Conservation (phyloP, 305 asterid genomes). For the Ajuga reptans region DNA sequence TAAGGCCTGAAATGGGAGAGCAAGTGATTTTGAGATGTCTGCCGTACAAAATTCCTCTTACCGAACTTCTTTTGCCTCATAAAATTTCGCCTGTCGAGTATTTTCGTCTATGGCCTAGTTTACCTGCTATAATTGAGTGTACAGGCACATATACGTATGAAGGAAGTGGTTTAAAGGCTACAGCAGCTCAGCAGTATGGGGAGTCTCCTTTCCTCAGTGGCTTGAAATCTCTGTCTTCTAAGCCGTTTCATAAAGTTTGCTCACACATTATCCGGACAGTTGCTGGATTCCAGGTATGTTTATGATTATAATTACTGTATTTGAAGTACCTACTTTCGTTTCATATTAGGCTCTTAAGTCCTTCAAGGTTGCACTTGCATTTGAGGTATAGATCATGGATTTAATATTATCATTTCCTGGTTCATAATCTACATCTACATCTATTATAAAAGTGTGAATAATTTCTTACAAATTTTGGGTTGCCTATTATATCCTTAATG, state of each 20-base stretch:
- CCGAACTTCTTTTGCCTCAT: conserved; percentile 81
- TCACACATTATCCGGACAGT: conserved; percentile 82
- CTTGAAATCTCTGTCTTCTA: conserved; percentile 63
- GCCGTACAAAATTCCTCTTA: conserved; percentile 84
- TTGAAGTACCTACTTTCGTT: too few species aligned
- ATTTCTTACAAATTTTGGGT: too few species aligned
- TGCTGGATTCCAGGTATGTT: conserved; percentile 80
- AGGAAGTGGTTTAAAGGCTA: conserved; percentile 93
- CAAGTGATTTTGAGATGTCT: conserved; percentile 78
- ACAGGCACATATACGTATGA: conserved; percentile 80
- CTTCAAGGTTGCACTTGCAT: too few species aligned
- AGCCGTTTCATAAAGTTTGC: conserved; percentile 88
- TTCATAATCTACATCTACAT: too few species aligned
- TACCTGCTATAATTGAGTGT: conserved; percentile 80
- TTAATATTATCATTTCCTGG: too few species aligned
- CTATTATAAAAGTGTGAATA: too few species aligned
- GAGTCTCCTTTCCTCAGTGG: conserved; percentile 85
- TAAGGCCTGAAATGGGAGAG: conserved; percentile 55
- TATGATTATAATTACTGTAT: too few species aligned
- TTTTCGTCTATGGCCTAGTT: conserved; percentile 87
- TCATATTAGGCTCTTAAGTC: too few species aligned
- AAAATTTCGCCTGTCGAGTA: conserved; percentile 87
- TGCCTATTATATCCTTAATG: too few species aligned
- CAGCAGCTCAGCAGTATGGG: conserved; percentile 93
- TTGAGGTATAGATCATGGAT: too few species aligned